A percentile compares a stretch with the other conserved stretches of the same genome.
Evolutionary conservation across 768 basidiomycete genomes (phyloP).

Genomic region (Tulasnella sp.): DNA sequence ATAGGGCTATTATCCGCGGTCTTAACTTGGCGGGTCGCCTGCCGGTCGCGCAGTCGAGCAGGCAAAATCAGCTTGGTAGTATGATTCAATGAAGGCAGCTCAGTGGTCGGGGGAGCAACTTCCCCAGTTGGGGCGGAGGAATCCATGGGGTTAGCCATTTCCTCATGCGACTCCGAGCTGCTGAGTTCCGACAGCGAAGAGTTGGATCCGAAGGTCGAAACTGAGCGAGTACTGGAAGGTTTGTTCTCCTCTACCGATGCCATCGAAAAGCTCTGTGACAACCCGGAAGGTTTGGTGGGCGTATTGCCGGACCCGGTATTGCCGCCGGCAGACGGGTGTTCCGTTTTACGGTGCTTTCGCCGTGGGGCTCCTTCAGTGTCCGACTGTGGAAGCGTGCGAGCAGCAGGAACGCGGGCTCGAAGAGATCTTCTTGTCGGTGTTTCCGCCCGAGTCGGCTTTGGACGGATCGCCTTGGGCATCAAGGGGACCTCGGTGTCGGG

Average conservation of each 20-base stretch:
- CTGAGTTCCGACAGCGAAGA: neutral
- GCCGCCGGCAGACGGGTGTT: neutral
- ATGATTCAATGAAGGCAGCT: neutral
- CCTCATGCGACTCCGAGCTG: neutral
- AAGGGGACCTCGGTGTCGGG: neutral
- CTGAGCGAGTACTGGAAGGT: neutral
- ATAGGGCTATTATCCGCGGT: neutral
- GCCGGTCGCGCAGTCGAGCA: neutral
- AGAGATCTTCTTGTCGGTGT: neutral
- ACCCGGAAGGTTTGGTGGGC: neutral
- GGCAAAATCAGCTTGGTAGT: neutral
- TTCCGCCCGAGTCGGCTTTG: neutral
- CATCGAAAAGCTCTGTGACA: neutral
- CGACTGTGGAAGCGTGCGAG: neutral
- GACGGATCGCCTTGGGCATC: neutral
- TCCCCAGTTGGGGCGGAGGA: neutral
- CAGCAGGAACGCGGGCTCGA: neutral
- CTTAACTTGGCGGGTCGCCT: neutral
- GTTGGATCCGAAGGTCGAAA: neutral
- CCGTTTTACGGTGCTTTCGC: conserved; percentile 14
- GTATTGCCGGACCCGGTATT: neutral
- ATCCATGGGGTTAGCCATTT: neutral
- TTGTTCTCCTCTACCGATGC: neutral
- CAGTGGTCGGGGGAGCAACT: neutral
- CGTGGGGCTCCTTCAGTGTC: conserved; percentile 12